phyloP scores from a whole-genome alignment of 257 asterid genomes.

The Datura wrightii region DNA sequence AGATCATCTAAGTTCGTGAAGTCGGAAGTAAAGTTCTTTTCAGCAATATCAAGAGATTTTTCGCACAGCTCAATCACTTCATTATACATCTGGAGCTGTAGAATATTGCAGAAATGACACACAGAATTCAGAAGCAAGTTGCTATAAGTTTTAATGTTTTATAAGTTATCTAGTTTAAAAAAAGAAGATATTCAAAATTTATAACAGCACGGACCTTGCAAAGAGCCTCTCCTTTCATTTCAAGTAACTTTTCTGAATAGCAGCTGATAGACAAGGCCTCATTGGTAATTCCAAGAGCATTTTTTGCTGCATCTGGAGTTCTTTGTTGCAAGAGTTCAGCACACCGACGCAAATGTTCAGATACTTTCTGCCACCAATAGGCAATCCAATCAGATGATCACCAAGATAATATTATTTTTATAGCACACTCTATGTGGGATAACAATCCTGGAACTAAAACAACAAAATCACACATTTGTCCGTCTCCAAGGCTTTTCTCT shows the following conservation, averaged over 20 bases:
- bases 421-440: not conserved
- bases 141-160: not conserved
- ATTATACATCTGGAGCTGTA: slow-evolving; percentile 66
- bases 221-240: slow-evolving; percentile 89
- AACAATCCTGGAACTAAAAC: no score
- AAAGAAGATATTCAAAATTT: slow-evolving; percentile 3
- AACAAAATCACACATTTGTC: slow-evolving; percentile 15
- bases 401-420: not conserved
- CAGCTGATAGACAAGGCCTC: slow-evolving; percentile 74
- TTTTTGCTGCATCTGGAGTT: slow-evolving; percentile 61
- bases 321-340: slow-evolving; percentile 63
- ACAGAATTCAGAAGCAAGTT: slow-evolving; percentile 14
- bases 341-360: slow-evolving; percentile 55
- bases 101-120: slow-evolving; percentile 31
- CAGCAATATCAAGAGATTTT: slow-evolving; percentile 69
- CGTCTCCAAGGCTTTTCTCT: not conserved
- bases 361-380: slow-evolving; percentile 64
- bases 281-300: slow-evolving; percentile 58
- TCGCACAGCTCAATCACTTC: slow-evolving; percentile 82
- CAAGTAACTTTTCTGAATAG: slow-evolving; percentile 76
- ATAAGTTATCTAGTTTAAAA: not conserved
- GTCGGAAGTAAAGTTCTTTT: slow-evolving; percentile 56
- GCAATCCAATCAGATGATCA: slow-evolving; percentile 31
- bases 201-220: slow-evolving; percentile 62
- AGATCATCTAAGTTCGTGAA: slow-evolving; percentile 37